Conservation (phyloP, 768 basidiomycete genomes). For the Suillus hirtellus region DNA sequence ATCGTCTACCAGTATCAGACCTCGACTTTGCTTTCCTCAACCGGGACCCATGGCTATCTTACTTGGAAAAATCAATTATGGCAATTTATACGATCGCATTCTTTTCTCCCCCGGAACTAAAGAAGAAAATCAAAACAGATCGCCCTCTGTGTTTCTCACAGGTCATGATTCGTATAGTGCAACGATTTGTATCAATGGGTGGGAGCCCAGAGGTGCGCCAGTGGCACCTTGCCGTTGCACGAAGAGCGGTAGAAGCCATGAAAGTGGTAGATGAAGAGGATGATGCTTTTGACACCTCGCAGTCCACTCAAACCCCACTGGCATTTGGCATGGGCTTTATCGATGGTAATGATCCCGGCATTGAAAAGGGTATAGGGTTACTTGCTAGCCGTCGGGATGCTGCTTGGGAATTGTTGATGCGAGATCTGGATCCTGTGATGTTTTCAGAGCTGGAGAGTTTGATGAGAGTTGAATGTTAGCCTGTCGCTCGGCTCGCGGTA, state of each 20-base stretch:
- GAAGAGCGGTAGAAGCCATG: constrained; percentile 74
- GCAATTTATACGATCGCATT: constrained; percentile 87
- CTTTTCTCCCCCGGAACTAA: constrained; percentile 74
- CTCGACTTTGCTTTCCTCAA: constrained; percentile 68
- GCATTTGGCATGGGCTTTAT: constrained; percentile 87
- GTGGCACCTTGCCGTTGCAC: constrained; percentile 54
- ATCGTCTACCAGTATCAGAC: constrained; percentile 80
- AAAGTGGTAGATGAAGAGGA: constrained; percentile 76
- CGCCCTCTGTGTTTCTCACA: constrained; percentile 65
- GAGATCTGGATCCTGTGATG: constrained; percentile 72
- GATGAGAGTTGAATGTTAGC: constrained; percentile 57
- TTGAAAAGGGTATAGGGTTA: constrained; percentile 75
- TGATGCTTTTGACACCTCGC: constrained; percentile 71
- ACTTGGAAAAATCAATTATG: constrained; percentile 77
- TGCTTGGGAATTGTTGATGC: constrained; percentile 71
- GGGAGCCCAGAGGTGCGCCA: constrained; percentile 52
- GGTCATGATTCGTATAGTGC: constrained; percentile 71
- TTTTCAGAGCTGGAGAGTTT: constrained; percentile 82
- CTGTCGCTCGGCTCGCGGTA: constrained; percentile 5
- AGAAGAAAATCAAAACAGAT: constrained; percentile 67
- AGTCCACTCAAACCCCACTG: constrained; percentile 57
- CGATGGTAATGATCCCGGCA: constrained; percentile 62
- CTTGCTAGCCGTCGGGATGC: constrained; percentile 72
- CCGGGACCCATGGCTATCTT: constrained; percentile 71
- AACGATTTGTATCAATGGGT: constrained; percentile 53